These are phyloP conservation scores for Cercospora sp. DNA, from an alignment of 2,329 filamentous ascomycete species.

Conservation along the genomic window DNA sequence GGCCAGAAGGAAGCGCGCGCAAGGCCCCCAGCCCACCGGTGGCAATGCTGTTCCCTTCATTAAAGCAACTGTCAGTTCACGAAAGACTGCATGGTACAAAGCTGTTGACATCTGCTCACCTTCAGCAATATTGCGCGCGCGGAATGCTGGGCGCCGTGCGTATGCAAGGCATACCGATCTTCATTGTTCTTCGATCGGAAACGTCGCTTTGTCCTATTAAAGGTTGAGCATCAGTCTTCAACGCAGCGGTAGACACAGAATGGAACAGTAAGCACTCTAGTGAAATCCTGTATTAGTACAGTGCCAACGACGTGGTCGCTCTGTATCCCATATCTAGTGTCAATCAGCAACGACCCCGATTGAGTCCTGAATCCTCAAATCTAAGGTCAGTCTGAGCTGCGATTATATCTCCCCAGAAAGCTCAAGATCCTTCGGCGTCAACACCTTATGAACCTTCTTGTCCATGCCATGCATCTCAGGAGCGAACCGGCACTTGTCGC, in stretches of 20 bases:
- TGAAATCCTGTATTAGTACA: not conserved
- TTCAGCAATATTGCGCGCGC: not conserved
- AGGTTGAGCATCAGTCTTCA: not conserved
- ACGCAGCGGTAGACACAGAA: not conserved
- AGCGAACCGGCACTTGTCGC: conserved; percentile 59
- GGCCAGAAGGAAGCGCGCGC: not conserved
- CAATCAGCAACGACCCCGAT: not conserved
- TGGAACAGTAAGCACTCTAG: not conserved
- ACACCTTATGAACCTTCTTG: conserved; percentile 54
- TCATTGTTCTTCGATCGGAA: conserved; percentile 2
- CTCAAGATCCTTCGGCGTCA: conserved; percentile 23
- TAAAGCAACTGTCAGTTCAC: not conserved
- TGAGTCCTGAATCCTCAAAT: conserved; percentile 1
- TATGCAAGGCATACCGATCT: not conserved
- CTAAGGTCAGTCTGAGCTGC: not conserved
- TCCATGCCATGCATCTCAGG: conserved; percentile 60
- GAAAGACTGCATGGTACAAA: not conserved
- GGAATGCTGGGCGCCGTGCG: not conserved
- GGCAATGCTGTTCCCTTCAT: not conserved
- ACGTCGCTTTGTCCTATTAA: not conserved
- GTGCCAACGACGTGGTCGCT: not conserved
- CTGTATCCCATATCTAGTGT: not conserved
- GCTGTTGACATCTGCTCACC: not conserved
- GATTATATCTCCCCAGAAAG: conserved; percentile 3
- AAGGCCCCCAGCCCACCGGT: not conserved